Evolutionary conservation across 257 asterid species (phyloP).

Genomic region (Paraleonurus japonicus): DNA sequence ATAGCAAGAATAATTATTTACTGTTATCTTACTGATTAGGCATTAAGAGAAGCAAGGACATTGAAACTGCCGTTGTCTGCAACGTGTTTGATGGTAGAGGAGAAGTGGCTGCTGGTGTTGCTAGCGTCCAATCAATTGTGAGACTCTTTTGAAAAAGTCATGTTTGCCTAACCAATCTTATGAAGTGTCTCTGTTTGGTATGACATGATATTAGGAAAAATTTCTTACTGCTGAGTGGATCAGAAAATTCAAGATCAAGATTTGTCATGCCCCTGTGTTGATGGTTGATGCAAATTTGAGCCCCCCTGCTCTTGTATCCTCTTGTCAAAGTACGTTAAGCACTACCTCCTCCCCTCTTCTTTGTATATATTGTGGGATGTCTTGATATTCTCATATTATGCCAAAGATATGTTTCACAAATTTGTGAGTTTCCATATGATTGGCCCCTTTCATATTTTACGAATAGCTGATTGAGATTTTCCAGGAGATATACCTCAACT

Average conservation of each 20-base stretch:
- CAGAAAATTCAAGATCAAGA: conserved; percentile 50
- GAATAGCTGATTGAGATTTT: neutral
- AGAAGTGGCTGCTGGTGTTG: conserved; percentile 88
- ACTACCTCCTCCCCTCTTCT: neutral
- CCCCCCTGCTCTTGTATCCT: conserved; percentile 59
- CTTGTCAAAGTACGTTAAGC: conserved; percentile 57
- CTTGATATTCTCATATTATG: neutral
- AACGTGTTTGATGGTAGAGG: conserved; percentile 78
- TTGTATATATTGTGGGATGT: neutral
- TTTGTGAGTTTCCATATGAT: neutral
- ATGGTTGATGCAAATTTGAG: conserved; percentile 91
- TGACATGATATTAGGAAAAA: conserved; percentile 59
- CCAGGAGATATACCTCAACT: neutral
- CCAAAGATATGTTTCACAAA: neutral
- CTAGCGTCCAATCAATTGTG: conserved; percentile 81
- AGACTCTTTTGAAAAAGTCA: conserved; percentile 28
- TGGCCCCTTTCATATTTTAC: neutral
- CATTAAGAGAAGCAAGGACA: conserved; percentile 57
- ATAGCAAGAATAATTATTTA: conserved; percentile 6
- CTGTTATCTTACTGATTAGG: conserved; percentile 44
- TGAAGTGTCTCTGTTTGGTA: conserved; percentile 14
- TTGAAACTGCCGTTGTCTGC: conserved; percentile 73
- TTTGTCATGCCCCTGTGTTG: conserved; percentile 63
- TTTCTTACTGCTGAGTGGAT: conserved; percentile 84
- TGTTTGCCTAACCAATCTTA: conserved; percentile 12